A percentile compares a stretch with the other conserved stretches of the same genome.
Evolutionary conservation across 257 asterid genomes (phyloP).

Genomic region (Solanum lycopersicoides): DNA sequence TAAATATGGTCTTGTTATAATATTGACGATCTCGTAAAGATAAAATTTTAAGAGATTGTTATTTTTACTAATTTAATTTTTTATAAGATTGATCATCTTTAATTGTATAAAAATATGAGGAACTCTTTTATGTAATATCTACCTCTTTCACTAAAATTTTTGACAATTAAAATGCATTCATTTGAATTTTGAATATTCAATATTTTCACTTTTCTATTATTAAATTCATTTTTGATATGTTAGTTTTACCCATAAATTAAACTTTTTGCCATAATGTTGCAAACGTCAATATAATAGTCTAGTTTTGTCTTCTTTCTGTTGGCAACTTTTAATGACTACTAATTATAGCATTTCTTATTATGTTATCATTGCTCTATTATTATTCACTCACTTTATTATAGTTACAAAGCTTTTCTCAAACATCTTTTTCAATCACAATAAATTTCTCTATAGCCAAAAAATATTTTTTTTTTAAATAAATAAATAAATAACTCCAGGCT

Average conservation of each 20-base stretch:
- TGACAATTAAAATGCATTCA: not conserved
- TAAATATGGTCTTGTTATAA: not conserved
- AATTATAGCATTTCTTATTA: not conserved
- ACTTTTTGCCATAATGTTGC: not conserved
- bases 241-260: not conserved
- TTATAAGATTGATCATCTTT: not conserved
- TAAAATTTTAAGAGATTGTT: not conserved
- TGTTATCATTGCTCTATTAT: not conserved
- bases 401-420: not conserved
- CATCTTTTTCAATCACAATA: not conserved
- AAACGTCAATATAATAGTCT: not conserved
- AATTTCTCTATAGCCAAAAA: not conserved
- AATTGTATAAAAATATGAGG: not conserved
- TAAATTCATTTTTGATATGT: not conserved
- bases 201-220: not conserved
- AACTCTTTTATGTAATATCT: not conserved
- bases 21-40: not conserved
- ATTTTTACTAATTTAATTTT: not conserved
- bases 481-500: accelerated
- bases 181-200: not conserved
- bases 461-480: too few relatives aligned
- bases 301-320: not conserved
- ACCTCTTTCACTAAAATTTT: not conserved
- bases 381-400: not conserved
- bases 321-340: not conserved